Conservation (phyloP, 768 basidiomycete genomes). For the Phanerochaete sordida region DNA sequence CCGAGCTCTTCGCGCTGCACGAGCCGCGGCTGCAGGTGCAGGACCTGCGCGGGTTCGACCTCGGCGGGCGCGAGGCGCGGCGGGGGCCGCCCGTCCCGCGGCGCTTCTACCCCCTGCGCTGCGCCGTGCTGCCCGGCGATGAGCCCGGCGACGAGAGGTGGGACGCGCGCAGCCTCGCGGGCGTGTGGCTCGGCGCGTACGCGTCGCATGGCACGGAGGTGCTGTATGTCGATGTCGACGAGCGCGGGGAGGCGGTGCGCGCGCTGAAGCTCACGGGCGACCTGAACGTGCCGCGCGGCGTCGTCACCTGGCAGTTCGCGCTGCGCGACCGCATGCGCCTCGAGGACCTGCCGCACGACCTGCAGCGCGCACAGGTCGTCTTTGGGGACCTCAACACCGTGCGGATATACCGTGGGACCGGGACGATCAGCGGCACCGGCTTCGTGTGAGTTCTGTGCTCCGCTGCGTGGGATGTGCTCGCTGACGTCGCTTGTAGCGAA, state of each 20-base stretch:
- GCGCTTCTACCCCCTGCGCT: conserved; percentile 18
- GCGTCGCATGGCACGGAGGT: conserved; percentile 21
- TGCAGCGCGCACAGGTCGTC: background rate
- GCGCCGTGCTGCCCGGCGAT: background rate
- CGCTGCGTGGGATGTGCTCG: background rate
- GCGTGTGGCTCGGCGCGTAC: conserved; percentile 24
- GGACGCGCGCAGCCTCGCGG: conserved; percentile 15
- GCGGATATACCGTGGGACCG: background rate
- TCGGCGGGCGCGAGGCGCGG: conserved; percentile 6
- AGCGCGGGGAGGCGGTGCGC: background rate
- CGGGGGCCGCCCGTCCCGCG: conserved; percentile 3
- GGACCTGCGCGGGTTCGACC: conserved; percentile 1
- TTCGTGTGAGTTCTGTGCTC: background rate
- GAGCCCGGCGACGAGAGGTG: conserved; percentile 12
- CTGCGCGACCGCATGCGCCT: background rate
- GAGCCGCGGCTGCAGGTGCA: background rate
- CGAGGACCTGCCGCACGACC: background rate
- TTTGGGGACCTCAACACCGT: background rate
- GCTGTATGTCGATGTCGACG: conserved; percentile 16
- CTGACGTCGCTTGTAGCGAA: background rate
- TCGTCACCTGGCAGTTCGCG: conserved; percentile 14
- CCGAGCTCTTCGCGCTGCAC: background rate
- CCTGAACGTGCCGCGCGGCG: conserved; percentile 20
- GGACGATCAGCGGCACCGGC: background rate
- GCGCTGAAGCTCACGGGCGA: conserved; percentile 25